phyloP scores from a whole-genome alignment of 192 early-diverging fungal species.

The Ambispora gerdemannii region DNA sequence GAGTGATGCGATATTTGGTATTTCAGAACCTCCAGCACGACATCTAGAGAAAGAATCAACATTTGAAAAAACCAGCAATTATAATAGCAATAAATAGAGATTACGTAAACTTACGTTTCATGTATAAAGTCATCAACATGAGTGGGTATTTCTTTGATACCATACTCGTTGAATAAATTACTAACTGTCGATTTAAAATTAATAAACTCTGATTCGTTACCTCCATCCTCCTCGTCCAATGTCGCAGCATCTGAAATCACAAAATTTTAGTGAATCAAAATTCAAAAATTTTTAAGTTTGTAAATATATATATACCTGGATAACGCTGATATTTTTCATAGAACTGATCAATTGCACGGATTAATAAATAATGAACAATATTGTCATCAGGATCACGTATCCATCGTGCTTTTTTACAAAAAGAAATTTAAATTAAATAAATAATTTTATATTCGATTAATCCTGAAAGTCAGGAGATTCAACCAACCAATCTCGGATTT shows the following conservation, averaged over 20 bases:
- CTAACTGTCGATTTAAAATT: conserved; percentile 46
- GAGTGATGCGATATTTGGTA: conserved; percentile 81
- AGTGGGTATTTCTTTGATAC: conserved; percentile 34
- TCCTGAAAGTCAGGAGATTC: background rate
- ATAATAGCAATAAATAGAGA: too few relatives aligned
- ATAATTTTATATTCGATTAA: conserved; percentile 1
- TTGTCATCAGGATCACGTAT: conserved; percentile 51
- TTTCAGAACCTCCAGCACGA: conserved; percentile 69
- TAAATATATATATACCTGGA: conserved; percentile 50
- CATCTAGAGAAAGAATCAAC: conserved; percentile 36
- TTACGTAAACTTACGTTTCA: conserved; percentile 57
- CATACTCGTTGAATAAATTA: conserved; percentile 43
- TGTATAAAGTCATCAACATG: conserved; percentile 56
- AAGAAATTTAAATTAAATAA: background rate
- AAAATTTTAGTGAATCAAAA: background rate
- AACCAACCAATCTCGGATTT: conserved; percentile 49
- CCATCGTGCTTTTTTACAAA: conserved; percentile 52
- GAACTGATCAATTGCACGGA: conserved; percentile 68
- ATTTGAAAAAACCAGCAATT: too few relatives aligned
- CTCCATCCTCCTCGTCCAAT: conserved; percentile 47
- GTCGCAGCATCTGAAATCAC: conserved; percentile 17
- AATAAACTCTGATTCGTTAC: conserved; percentile 38
- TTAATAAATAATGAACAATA: conserved; percentile 60
- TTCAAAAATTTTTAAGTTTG: background rate
- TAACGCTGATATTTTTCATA: conserved; percentile 51